These are phyloP conservation scores for Fraxinus angustifolia DNA, from an alignment of 305 asterid species.

Conservation along the genomic window DNA sequence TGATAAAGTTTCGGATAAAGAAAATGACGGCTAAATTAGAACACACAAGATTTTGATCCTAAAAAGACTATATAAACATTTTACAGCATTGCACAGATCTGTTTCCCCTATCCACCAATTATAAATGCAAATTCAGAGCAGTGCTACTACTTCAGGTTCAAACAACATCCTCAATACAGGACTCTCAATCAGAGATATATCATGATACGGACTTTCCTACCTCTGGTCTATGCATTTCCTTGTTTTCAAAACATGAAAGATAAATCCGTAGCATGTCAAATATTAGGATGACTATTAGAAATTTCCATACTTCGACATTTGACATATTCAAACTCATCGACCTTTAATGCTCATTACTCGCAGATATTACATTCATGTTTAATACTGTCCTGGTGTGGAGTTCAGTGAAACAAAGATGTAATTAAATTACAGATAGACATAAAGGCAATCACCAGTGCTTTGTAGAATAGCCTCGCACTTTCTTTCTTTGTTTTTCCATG, in stretches of 20 bases:
- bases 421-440: background rate
- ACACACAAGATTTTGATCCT: no score
- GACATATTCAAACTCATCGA: no score
- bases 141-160: constrained; percentile 13
- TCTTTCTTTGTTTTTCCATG: background rate
- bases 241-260: constrained; percentile 31
- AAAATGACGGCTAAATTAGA: background rate
- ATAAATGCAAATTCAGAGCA: background rate
- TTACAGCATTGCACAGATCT: no score
- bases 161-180: constrained; percentile 35
- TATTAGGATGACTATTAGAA: no score
- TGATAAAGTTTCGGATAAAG: no score
- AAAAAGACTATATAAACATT: background rate
- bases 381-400: no score
- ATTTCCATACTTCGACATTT: no score
- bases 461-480: constrained; percentile 65
- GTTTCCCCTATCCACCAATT: background rate
- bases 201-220: constrained; percentile 51
- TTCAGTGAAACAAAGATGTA: no score
- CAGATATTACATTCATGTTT: no score
- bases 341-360: background rate
- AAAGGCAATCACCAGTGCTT: constrained; percentile 52
- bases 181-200: constrained; percentile 20
- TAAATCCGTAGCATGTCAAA: background rate
- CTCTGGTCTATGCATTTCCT: constrained; percentile 48